Conservation (phyloP, 2,329 filamentous ascomycete species). For the Didymella segeticola region DNA sequence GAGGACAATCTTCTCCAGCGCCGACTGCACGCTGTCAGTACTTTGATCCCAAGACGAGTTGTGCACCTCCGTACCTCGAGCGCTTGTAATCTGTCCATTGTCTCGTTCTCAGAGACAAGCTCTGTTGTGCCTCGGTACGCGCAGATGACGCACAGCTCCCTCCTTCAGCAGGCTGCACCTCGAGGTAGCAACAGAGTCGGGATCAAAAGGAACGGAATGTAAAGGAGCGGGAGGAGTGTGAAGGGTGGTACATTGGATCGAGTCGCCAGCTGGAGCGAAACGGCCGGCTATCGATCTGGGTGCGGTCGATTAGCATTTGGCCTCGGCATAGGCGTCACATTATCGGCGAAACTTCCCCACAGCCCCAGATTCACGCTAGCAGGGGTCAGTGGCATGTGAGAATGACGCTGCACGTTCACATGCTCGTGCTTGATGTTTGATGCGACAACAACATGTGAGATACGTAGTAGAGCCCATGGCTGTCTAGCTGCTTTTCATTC, state of each 20-base stretch:
- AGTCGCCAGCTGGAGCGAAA: conserved; percentile 12
- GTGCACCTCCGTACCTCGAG: conserved; percentile 33
- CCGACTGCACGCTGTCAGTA: conserved; percentile 58
- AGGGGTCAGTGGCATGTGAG: conserved; percentile 39
- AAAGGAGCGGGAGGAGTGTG: not conserved
- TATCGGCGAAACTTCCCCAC: conserved; percentile 42
- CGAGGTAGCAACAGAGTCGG: not conserved
- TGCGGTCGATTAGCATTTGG: conserved; percentile 32
- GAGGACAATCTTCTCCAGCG: conserved; percentile 77
- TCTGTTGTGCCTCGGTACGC: conserved; percentile 35
- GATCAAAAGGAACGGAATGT: not conserved
- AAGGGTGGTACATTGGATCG: conserved; percentile 12
- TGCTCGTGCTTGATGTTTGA: conserved; percentile 16
- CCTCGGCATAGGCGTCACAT: conserved; percentile 47
- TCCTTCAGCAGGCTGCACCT: not conserved
- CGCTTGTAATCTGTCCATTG: conserved; percentile 46
- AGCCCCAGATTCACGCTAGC: conserved; percentile 27
- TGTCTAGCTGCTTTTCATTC: not conserved
- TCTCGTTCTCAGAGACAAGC: conserved; percentile 9
- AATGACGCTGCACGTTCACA: conserved; percentile 19
- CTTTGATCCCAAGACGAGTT: not conserved
- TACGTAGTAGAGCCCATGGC: not conserved
- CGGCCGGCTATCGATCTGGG: conserved; percentile 23
- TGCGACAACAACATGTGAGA: not conserved
- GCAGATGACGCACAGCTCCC: conserved; percentile 9